Base-by-base conservation (phyloP, 2,329 filamentous ascomycete species). In the Exophiala sideris region DNA sequence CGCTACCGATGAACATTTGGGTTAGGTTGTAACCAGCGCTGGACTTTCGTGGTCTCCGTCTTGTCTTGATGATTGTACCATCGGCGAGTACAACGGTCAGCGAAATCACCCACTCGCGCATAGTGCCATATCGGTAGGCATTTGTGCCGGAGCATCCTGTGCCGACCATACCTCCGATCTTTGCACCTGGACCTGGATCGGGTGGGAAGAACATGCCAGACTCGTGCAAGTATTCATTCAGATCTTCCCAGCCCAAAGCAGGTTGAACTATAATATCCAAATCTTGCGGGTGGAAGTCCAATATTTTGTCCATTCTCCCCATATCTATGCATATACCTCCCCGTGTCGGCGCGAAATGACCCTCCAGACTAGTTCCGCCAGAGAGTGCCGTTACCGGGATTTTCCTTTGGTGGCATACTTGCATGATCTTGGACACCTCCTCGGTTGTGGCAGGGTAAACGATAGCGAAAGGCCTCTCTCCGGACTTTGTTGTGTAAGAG, bases 11-110 rank as follows among this genome's bases (percentile, higher is more conserved):
- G 71, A 96, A 94, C 56, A 95, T 81, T 65, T 87, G 86, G 1
- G 90, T 96, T 48, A 96, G 80, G 69, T 96, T 91, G 72, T 96
- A 96, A 21, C 91, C 91, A 32, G 91, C 91, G 51, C 87, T 91
- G 66, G 87, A 91, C 77, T 96, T 96, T 62, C 91, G 82, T 9
- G 91, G 90, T 45, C 91, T 82, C 71, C 95, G 90, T 59, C 88
- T 81, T 9, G 91, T 96, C 77, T 91, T 92, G 73, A 96, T 86
- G 48, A 96, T 73, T 1, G 91, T 95, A 46, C 91, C 91, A 70
- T 96, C 91, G 14, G 91, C 91, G 64, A 96, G 79, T 9, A 96
- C 91, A 3, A 95, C 89, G 0, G 91, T 96, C 62, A 96, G 73
- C 50, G 83, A 87, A 18, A 95, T 74, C 10, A 96, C 91, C 91